These are phyloP conservation scores for Ogataea methanolica DNA, from an alignment of 805 yeast species.

Conservation along the genomic window DNA sequence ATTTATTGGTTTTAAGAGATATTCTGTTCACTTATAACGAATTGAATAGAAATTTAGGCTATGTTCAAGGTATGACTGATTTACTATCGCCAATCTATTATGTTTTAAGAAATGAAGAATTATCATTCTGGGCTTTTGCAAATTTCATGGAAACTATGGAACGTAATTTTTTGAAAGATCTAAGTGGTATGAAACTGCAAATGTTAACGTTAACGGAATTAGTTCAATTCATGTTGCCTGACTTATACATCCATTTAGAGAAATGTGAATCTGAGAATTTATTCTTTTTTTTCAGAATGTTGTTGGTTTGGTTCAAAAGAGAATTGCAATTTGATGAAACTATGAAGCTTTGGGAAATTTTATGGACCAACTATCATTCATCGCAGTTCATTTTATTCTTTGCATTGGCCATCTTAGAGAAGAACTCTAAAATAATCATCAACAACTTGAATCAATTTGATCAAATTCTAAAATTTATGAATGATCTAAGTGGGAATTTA, in stretches of 20 bases:
- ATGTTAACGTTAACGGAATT: constrained; percentile 78
- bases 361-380: constrained; percentile 83
- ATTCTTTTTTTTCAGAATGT: constrained; percentile 92
- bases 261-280: constrained; percentile 86
- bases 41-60: constrained; percentile 78
- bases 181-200: constrained; percentile 88
- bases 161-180: constrained; percentile 85
- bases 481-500: constrained; percentile 76
- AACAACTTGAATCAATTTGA: constrained; percentile 76
- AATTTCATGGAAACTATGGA: constrained; percentile 94
- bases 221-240: constrained; percentile 87
- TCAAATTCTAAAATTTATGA: constrained; percentile 88
- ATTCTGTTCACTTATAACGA: constrained; percentile 84
- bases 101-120: constrained; percentile 59
- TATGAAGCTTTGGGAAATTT: constrained; percentile 81
- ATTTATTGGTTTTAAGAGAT: constrained; percentile 66
- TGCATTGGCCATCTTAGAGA: constrained; percentile 85
- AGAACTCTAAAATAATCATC: constrained; percentile 73
- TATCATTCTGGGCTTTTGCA: constrained; percentile 85
- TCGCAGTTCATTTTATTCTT: constrained; percentile 86
- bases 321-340: constrained; percentile 81
- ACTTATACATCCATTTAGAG: constrained; percentile 73
- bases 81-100: constrained; percentile 80
- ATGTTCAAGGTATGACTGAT: constrained; percentile 98
- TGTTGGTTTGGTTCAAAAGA: constrained; percentile 91